Evolutionary conservation across 345 rosid species (phyloP).

Genomic region (Citrus cavaleriei): DNA sequence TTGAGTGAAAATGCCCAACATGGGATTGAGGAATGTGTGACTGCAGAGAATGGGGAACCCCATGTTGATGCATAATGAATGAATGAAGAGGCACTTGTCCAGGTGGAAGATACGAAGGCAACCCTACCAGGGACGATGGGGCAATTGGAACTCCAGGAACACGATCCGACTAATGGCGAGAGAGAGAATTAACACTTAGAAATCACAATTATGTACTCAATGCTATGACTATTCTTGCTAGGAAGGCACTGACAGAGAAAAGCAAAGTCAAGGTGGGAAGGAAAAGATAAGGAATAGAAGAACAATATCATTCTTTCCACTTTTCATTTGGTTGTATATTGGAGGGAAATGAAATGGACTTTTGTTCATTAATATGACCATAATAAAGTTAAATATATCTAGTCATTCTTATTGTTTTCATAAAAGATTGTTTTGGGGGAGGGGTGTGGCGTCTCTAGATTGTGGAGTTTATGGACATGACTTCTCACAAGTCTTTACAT

Average conservation of each 20-base stretch:
- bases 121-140: slow-evolving; percentile 60
- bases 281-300: not conserved
- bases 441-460: too few relatives aligned
- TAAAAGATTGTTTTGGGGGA: not conserved
- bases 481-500: not conserved
- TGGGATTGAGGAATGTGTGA: slow-evolving; percentile 61
- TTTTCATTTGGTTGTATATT: not conserved
- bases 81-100: slow-evolving; percentile 81
- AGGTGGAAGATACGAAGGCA: slow-evolving; percentile 64
- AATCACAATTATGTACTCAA: not conserved
- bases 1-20: slow-evolving; percentile 50
- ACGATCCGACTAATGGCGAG: slow-evolving; percentile 36
- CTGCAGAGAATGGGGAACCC: slow-evolving; percentile 57
- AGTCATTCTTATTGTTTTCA: not conserved
- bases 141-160: slow-evolving; percentile 48
- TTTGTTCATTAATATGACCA: not conserved
- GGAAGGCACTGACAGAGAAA: not conserved
- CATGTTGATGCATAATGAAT: slow-evolving; percentile 72
- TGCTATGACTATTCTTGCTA: not conserved
- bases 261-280: not conserved
- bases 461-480: not conserved
- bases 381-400: too few relatives aligned
- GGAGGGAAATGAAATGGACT: not conserved
- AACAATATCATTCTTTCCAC: not conserved
- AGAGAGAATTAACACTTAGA: slow-evolving; percentile 1